Percentiles rank a stretch among this genome's conserved stretches.
Conservation (phyloP, 1,284 basidiomycete genomes). For the Boletus holoroseus region DNA sequence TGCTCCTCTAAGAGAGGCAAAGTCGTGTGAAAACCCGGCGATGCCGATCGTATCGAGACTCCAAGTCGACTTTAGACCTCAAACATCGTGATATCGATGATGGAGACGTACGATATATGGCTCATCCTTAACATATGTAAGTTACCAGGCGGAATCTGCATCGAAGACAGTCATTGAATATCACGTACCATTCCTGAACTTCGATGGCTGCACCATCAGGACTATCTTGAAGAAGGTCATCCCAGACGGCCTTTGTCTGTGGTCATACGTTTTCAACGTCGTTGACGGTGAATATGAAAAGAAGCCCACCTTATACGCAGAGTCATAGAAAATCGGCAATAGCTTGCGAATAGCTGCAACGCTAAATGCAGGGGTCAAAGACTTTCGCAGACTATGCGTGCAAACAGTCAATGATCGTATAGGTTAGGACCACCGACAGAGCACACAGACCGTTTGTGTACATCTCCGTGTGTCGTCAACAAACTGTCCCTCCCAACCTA, state of each 20-base stretch:
- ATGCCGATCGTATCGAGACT: constrained; percentile 57
- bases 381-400: constrained; percentile 40
- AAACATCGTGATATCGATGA: background rate
- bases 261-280: background rate
- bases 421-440: background rate
- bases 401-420: constrained; percentile 1
- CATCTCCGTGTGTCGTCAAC: constrained; percentile 17
- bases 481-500: constrained; percentile 13
- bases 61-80: background rate
- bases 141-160: constrained; percentile 30
- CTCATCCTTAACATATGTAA: constrained; percentile 33
- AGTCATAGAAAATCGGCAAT: constrained; percentile 42
- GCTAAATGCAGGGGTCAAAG: constrained; percentile 44
- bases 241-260: constrained; percentile 51
- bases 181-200: constrained; percentile 48
- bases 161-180: background rate
- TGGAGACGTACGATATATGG: constrained; percentile 22
- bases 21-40: constrained; percentile 56
- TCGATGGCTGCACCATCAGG: constrained; percentile 40
- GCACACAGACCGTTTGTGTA: constrained; percentile 19
- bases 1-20: constrained; percentile 49
- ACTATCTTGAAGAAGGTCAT: constrained; percentile 37
- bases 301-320: constrained; percentile 25
- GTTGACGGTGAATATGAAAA: background rate
- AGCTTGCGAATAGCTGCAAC: constrained; percentile 40